Base-by-base conservation (phyloP, 2,329 filamentous ascomycete genomes). In the Alternaria panax region DNA sequence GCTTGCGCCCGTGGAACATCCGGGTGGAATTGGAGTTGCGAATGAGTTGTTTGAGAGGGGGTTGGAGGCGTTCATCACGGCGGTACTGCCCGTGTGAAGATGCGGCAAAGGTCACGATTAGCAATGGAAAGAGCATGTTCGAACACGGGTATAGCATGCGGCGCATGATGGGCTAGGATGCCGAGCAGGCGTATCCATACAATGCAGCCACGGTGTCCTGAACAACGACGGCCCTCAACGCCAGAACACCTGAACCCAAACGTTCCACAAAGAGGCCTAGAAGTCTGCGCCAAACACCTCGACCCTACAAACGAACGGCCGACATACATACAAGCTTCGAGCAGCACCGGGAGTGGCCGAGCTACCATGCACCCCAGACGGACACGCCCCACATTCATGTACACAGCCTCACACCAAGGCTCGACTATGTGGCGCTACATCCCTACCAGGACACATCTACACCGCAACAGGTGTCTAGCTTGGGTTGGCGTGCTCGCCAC, bases 11-110 rank as follows among this genome's bases (percentile, higher is more conserved):
- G 78, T 82, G 1, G 87, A 89, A 69, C 87, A 89, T 73, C 83
- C 85, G 0, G 83, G 84, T 9, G 87, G 87, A 12, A 77, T 87
- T 30, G 87, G 87, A 2, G 87, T 89, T 36, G 84, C 86, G 58
- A 89, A 89, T 67, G 87, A 89, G 75, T 77, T 89, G 54, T 89
- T 89, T 67, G 87, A 89, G 71, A 80, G 84, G 54, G 87, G 86
- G 7, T 77, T 96, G 57, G 91, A 95, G 68, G 88, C 92, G 64
- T 95, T 95, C 71, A 86, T 95, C 51, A 85, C 89, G 30, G 71
- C 72, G 1, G 73, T 76, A 1, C 32, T 77, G 51, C 75, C 75
- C 2, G 72, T 69, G 25, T 77, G 72, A 76, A 27, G 30, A 25
- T 34, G 25, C 27, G 11, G 5, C 2, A 24, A n/a, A 20, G 14